These are phyloP conservation scores for Russula foetens DNA, from an alignment of 768 basidiomycete species.

Conservation along the genomic window DNA sequence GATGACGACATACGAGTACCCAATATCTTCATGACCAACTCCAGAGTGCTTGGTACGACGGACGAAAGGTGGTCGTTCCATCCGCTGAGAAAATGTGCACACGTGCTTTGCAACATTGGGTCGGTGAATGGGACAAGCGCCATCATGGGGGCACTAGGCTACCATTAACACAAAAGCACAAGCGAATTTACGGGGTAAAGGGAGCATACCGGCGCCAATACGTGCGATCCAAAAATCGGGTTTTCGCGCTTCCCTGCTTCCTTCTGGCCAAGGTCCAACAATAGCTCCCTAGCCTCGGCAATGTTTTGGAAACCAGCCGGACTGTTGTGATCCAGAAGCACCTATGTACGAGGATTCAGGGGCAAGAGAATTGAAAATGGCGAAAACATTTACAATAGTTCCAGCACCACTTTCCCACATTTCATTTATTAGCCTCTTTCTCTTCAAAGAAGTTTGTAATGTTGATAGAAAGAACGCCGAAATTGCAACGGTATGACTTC, in stretches of 20 bases:
- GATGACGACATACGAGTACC: constrained; percentile 87
- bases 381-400: constrained; percentile 47
- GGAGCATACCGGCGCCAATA: constrained; percentile 75
- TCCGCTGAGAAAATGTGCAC: constrained; percentile 82
- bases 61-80: constrained; percentile 81
- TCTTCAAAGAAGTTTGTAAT: constrained; percentile 48
- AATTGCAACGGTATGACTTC: constrained; percentile 54
- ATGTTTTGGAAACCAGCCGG: constrained; percentile 68
- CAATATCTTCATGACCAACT: constrained; percentile 77
- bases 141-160: constrained; percentile 84
- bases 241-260: constrained; percentile 42
- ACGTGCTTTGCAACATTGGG: constrained; percentile 44
- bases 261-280: constrained; percentile 56
- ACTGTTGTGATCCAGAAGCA: constrained; percentile 82
- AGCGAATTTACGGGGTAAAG: background rate
- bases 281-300: constrained; percentile 66
- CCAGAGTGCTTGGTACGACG: constrained; percentile 83
- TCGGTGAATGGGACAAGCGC: constrained; percentile 65
- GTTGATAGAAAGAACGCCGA: constrained; percentile 85
- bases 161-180: constrained; percentile 1
- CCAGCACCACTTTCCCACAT: constrained; percentile 93
- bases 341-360: constrained; percentile 31
- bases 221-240: constrained; percentile 54
- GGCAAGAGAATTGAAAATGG: background rate
- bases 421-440: constrained; percentile 63